phyloP scores from a whole-genome alignment of 306 rosid genomes.

The Cicer pinnatifidum region DNA sequence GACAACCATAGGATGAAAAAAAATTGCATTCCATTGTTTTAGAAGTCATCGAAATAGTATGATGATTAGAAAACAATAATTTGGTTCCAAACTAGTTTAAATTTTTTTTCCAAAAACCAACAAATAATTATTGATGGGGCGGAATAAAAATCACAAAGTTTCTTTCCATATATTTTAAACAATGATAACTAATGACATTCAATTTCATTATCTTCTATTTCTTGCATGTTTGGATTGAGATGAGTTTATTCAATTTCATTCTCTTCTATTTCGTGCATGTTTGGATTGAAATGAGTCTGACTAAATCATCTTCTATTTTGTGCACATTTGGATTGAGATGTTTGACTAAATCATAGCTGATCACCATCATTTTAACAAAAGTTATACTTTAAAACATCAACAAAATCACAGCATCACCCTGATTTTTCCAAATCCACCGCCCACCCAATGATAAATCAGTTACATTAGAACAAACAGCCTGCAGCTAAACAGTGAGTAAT shows the following conservation, averaged over 20 bases:
- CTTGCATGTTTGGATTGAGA: background rate
- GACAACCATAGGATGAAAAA: background rate
- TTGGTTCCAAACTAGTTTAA: background rate
- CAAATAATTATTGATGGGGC: background rate
- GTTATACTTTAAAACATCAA: no score
- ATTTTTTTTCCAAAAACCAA: background rate
- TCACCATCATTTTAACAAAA: no score
- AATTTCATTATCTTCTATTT: constrained; percentile 16
- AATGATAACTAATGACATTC: constrained; percentile 17
- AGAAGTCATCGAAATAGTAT: background rate
- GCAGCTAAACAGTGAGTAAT: constrained; percentile 8
- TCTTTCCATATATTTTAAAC: constrained; percentile 15
- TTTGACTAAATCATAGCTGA: no score
- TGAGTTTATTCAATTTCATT: no score
- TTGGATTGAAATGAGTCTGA: no score
- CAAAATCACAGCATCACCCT: no score
- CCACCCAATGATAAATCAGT: background rate
- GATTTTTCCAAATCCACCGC: no score
- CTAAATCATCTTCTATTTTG: no score
- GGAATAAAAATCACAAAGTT: constrained; percentile 1
- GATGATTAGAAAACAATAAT: background rate
- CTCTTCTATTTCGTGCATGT: no score
- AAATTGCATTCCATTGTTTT: background rate
- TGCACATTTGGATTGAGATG: no score
- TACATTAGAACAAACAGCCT: constrained; percentile 10